A percentile compares a stretch with the other conserved stretches of the same genome.
Evolutionary conservation across 495 filamentous ascomycete species (phyloP).

Genomic region (Aspergillus sclerotiicarbonarius): DNA sequence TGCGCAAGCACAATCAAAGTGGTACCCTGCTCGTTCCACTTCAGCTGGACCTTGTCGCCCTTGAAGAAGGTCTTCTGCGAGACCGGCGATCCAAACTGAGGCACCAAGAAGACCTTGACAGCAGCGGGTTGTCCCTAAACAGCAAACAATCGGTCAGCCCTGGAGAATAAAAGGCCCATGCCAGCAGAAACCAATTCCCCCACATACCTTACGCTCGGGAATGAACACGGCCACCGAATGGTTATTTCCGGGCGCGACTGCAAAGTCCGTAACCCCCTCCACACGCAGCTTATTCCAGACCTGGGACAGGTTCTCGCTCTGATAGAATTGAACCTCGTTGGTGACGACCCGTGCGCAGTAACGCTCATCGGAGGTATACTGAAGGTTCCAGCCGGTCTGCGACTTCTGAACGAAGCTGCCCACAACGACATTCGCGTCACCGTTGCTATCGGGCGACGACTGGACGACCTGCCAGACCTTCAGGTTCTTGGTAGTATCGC

Average conservation of each 20-base stretch:
- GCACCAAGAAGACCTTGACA: constrained; percentile 92
- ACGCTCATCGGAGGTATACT: constrained; percentile 90
- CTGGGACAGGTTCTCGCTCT: constrained; percentile 75
- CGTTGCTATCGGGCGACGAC: constrained; percentile 23
- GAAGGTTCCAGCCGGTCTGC: constrained; percentile 94
- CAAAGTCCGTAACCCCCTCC: constrained; percentile 89
- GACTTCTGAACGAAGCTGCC: constrained; percentile 92
- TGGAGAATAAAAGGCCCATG: not conserved
- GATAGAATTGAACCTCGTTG: constrained; percentile 96
- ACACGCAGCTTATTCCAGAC: constrained; percentile 94
- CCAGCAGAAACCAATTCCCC: not conserved
- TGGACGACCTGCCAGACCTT: constrained; percentile 87
- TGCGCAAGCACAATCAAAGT: constrained; percentile 93
- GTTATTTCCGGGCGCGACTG: constrained; percentile 81
- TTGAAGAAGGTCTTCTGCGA: constrained; percentile 99
- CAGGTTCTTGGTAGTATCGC: constrained; percentile 89
- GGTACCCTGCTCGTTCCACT: constrained; percentile 92
- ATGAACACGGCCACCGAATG: constrained; percentile 89
- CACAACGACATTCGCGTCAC: constrained; percentile 66
- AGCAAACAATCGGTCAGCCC: constrained; percentile 10
- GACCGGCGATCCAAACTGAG: constrained; percentile 72
- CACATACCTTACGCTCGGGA: constrained; percentile 83
- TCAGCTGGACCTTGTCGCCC: constrained; percentile 95
- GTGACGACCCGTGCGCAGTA: constrained; percentile 91
- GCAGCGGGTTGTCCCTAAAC: constrained; percentile 80